Conservation (phyloP, 192 early-diverging fungal genomes). For the Coemansia sp. region DNA sequence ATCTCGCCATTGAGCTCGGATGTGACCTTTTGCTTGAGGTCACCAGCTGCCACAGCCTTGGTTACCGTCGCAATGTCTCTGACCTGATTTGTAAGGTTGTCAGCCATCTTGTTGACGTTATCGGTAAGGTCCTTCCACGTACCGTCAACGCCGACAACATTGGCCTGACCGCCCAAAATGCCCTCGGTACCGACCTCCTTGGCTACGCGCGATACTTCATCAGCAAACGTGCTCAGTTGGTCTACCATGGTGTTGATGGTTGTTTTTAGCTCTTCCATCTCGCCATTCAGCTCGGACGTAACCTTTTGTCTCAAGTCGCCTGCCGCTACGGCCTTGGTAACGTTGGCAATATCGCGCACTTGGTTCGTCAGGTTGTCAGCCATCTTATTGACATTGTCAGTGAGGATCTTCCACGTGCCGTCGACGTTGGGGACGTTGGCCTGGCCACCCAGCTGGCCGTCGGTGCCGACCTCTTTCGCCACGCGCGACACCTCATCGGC, state of each 20-base stretch:
- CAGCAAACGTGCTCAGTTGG: constrained; percentile 58
- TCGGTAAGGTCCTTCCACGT: constrained; percentile 65
- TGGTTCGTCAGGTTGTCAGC: constrained; percentile 58
- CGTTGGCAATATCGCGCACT: constrained; percentile 59
- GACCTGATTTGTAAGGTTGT: constrained; percentile 55
- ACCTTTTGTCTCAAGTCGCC: constrained; percentile 66
- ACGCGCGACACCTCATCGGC: constrained; percentile 62
- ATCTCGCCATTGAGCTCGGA: constrained; percentile 57
- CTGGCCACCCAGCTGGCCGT: constrained; percentile 56
- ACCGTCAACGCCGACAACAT: constrained; percentile 54
- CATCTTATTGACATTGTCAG: constrained; percentile 64
- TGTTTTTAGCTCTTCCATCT: constrained; percentile 59
- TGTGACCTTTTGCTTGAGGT: constrained; percentile 56
- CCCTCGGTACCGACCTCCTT: constrained; percentile 57
- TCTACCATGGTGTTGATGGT: constrained; percentile 69
- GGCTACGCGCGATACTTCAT: constrained; percentile 56
- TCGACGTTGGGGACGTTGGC: constrained; percentile 52
- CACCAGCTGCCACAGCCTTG: constrained; percentile 66
- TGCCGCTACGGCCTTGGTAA: constrained; percentile 57
- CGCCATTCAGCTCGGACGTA: constrained; percentile 55
- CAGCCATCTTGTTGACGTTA: constrained; percentile 63
- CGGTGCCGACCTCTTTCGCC: constrained; percentile 56
- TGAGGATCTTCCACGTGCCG: constrained; percentile 60
- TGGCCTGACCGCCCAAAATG: constrained; percentile 54
- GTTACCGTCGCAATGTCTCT: constrained; percentile 63